Evolutionary conservation across 148 eudicot genomes (phyloP).

Genomic region (Cornus kousa): DNA sequence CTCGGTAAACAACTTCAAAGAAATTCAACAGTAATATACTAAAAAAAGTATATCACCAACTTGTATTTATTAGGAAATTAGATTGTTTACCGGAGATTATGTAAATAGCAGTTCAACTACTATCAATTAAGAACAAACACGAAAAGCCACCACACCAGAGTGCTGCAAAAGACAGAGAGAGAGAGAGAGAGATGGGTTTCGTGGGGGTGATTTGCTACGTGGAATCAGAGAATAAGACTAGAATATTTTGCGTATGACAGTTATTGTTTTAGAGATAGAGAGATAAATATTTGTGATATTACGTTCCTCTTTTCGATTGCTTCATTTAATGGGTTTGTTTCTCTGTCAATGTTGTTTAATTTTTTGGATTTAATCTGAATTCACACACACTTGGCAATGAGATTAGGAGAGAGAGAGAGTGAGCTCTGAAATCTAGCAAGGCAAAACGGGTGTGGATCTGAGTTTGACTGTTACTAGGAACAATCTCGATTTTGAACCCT

Average conservation of each 20-base stretch:
- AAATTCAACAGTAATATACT: conserved; percentile 4
- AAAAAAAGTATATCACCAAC: background rate
- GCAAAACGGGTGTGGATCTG: no score
- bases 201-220: background rate
- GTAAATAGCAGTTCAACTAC: conserved; percentile 31
- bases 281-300: background rate
- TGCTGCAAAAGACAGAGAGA: background rate
- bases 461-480: no score
- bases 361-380: no score
- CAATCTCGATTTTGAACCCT: no score
- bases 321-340: no score
- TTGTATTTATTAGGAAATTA: background rate
- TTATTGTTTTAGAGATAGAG: conserved; percentile 3
- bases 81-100: background rate
- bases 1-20: conserved; percentile 19
- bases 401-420: no score
- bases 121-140: conserved; percentile 20
- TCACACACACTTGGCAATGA: no score
- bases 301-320: no score
- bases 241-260: conserved; percentile 1
- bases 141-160: conserved; percentile 23
- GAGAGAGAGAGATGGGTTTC: conserved; percentile 2
- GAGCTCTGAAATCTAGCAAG: no score
- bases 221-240: background rate
- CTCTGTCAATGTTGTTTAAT: no score